These are phyloP conservation scores for Ceratobasidium sp. DNA, from an alignment of 1,284 basidiomycete genomes.

Conservation along the genomic window DNA sequence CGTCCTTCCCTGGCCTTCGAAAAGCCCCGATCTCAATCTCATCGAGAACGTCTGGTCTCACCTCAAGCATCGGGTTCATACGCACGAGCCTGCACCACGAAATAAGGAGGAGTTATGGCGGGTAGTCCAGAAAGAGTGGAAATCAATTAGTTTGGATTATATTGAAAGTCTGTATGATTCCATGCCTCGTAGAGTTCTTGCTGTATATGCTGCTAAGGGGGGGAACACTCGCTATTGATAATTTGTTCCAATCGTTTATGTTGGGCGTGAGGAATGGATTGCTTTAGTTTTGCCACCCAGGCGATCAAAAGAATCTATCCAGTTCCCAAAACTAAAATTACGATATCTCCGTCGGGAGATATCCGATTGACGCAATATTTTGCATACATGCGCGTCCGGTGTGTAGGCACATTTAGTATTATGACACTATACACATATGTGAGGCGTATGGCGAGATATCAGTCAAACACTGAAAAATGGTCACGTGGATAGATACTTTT, in stretches of 20 bases:
- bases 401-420: background rate
- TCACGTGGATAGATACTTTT: constrained; percentile 16
- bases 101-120: constrained; percentile 10
- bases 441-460: background rate
- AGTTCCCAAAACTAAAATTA: background rate
- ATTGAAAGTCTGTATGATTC: constrained; percentile 28
- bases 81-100: constrained; percentile 6
- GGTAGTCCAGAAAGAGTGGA: background rate
- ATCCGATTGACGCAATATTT: background rate
- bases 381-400: background rate
- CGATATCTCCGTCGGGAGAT: background rate
- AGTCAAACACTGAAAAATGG: background rate
- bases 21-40: constrained; percentile 31
- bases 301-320: background rate
- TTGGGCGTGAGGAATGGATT: too few species aligned
- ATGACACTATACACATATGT: background rate
- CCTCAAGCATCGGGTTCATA: background rate
- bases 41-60: constrained; percentile 30
- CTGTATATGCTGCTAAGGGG: constrained; percentile 15
- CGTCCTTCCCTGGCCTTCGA: constrained; percentile 19
- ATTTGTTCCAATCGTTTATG: too few species aligned
- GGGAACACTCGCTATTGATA: constrained; percentile 27
- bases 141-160: background rate
- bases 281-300: too few species aligned
- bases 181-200: constrained; percentile 8